Evolutionary conservation across 768 basidiomycete species (phyloP).

Genomic region (Phylloporus rhodoxanthus): DNA sequence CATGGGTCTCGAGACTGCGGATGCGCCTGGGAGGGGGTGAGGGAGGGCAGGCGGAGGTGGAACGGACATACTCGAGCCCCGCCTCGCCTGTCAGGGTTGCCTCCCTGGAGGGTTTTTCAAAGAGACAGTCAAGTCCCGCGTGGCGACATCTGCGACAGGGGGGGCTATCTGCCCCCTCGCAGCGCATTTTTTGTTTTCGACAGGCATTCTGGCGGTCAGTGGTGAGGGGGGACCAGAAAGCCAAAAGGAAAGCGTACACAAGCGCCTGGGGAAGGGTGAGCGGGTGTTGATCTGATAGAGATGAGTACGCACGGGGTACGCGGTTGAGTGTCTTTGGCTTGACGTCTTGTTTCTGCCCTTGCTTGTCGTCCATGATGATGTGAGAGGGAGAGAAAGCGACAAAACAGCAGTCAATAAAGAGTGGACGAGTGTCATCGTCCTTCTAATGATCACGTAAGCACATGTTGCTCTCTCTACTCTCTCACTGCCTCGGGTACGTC

Average conservation of each 20-base stretch:
- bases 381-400: conserved; percentile 4
- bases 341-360: conserved; percentile 51
- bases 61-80: conserved; percentile 68
- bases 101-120: conserved; percentile 89
- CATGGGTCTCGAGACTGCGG: conserved; percentile 80
- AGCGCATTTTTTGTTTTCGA: conserved; percentile 95
- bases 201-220: conserved; percentile 70
- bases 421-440: background rate
- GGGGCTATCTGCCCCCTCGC: conserved; percentile 93
- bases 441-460: background rate
- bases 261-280: conserved; percentile 48
- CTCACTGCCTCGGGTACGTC: conserved; percentile 44
- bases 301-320: conserved; percentile 65
- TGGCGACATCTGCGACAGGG: conserved; percentile 93
- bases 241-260: conserved; percentile 49
- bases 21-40: conserved; percentile 61
- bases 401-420: conserved; percentile 21
- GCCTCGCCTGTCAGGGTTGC: conserved; percentile 85
- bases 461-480: conserved; percentile 48
- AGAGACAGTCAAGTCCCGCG: conserved; percentile 85
- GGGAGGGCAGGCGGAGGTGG: background rate
- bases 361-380: conserved; percentile 26
- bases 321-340: conserved; percentile 80
- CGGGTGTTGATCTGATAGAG: conserved; percentile 1
- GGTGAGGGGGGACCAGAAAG: conserved; percentile 14